Percentiles rank a stretch among this genome's conserved stretches.
These are phyloP conservation scores for Psilocybe cubensis DNA, from an alignment of 768 basidiomycete species.

Conservation along the genomic window DNA sequence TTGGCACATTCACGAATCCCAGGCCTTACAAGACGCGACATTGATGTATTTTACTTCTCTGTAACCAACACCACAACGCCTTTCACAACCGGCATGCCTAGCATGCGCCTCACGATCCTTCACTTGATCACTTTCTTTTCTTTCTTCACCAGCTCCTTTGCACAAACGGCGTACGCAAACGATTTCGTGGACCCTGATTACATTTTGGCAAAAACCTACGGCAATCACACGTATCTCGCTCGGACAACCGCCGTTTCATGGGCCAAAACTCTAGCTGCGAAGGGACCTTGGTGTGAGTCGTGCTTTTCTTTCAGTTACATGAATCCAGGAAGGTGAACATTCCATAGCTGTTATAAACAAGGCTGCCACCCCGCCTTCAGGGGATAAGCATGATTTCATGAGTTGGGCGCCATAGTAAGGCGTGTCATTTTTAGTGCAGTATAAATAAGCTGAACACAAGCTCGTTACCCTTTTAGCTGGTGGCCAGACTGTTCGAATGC, in stretches of 20 bases:
- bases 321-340: background rate
- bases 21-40: no score
- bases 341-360: conserved; percentile 52
- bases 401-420: conserved; percentile 73
- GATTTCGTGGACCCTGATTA: conserved; percentile 59
- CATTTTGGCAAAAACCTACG: conserved; percentile 46
- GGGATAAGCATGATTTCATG: conserved; percentile 65
- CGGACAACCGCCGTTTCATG: conserved; percentile 48
- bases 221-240: conserved; percentile 45
- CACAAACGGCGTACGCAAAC: conserved; percentile 50
- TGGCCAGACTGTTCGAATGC: conserved; percentile 68
- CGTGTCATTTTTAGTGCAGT: background rate
- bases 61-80: background rate
- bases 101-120: conserved; percentile 35
- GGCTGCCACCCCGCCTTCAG: conserved; percentile 49
- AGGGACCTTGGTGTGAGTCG: conserved; percentile 61
- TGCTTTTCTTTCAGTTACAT: background rate
- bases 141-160: conserved; percentile 21
- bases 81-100: conserved; percentile 15
- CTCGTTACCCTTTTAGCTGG: conserved; percentile 36
- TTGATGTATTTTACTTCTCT: no score
- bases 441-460: background rate
- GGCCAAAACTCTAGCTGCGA: conserved; percentile 44
- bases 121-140: conserved; percentile 20
- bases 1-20: background rate